Evolutionary conservation across 192 early-diverging fungal species (phyloP), one percentile per base, ranked within the genome.

Genomic region (Coemansia sp.): DNA sequence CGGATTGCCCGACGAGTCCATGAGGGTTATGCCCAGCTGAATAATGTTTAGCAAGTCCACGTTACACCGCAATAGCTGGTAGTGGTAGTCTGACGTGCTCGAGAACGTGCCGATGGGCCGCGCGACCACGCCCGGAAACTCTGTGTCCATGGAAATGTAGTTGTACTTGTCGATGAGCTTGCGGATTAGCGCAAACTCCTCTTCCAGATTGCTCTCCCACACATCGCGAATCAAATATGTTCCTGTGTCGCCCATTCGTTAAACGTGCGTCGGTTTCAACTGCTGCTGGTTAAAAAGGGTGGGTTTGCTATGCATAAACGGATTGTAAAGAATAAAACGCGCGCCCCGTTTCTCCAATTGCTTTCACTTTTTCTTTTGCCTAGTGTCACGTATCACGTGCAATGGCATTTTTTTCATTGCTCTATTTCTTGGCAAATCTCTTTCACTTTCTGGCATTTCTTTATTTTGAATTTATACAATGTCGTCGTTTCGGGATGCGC

Each of bases 71-170:
- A 99, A 71, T 3, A 94, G 93, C 66, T 99, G 97, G 71, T 95
- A 97, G 69, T 97, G 94, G 65, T 97, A 99, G 79, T 99, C 95
- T 1, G 93, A 87, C n/a, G 91, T 88, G 17, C 92, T 93, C 48
- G 80, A 82, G 69, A 99, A 99, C 62, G 84, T 92, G 37, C 97
- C 97, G 48, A 99, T 97, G n/a, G 97, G 97, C 51, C 94, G 71
- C 20, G 93, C 95, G 28, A 99, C 97, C 3, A 99, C 94, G 30
- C 97, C 97, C 37, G 97, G 97, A 59, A 99, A 99, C 75, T 99
- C 97, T 9, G 95, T 99, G 77, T 99, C 96, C 97, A 99, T 99
- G 20, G 97, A 86, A 5, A 99, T 79, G 76, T 92, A 99, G 30
- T 90, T 92, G 75, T 94, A 99, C 50, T 85, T 73, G 66, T 93